phyloP scores from a whole-genome alignment of 257 asterid genomes.

The Solanum appendiculatum region DNA sequence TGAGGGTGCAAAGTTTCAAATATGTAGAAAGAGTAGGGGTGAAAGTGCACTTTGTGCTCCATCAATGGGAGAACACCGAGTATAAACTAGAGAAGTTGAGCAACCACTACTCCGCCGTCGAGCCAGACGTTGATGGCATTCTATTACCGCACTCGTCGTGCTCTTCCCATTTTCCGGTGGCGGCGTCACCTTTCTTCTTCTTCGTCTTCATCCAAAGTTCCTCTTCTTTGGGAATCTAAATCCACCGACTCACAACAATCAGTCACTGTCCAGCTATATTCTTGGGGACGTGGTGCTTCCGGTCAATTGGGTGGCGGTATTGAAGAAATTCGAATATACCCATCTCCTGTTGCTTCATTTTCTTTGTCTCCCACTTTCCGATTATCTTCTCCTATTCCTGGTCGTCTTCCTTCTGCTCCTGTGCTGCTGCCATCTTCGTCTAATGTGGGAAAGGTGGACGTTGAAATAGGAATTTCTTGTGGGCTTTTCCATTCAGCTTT shows the following conservation, averaged over 20 bases:
- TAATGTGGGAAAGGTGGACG: background rate
- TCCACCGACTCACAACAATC: constrained; percentile 13
- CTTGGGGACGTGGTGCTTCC: constrained; percentile 98
- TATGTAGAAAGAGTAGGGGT: background rate
- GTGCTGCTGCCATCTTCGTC: background rate
- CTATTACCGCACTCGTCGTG: background rate
- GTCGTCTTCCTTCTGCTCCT: constrained; percentile 31
- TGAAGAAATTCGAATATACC: constrained; percentile 73
- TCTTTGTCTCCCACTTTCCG: constrained; percentile 40
- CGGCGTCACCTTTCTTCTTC: constrained; percentile 24
- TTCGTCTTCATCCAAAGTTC: constrained; percentile 14
- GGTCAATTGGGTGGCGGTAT: constrained; percentile 93
- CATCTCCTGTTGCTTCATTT: constrained; percentile 54
- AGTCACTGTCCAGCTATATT: constrained; percentile 44
- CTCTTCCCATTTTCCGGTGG: background rate
- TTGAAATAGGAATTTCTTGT: constrained; percentile 68
- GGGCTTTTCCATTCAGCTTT: constrained; percentile 88
- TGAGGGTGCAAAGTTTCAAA: background rate
- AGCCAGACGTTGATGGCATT: constrained; percentile 7
- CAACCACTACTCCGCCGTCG: background rate
- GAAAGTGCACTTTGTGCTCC: background rate
- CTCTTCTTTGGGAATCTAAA: constrained; percentile 42
- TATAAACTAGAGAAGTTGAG: background rate
- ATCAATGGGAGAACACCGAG: background rate
- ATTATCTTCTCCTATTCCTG: constrained; percentile 51